Evolutionary conservation across 2,329 filamentous ascomycete species (phyloP), one percentile per base, ranked within the genome.

Genomic region (Aspergillus fructus): DNA sequence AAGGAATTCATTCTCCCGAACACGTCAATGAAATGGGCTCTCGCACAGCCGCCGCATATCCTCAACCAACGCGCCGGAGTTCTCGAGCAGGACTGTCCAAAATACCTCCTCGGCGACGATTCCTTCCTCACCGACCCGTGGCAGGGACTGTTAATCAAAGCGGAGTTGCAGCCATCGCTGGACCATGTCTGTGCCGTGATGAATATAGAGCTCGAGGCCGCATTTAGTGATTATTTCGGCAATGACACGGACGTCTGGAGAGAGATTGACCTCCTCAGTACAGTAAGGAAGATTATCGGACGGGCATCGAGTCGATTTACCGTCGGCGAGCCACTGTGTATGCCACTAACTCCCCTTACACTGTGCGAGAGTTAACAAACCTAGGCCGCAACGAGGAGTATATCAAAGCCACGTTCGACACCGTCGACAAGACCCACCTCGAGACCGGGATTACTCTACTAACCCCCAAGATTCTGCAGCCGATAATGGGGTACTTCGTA

Each of bases 1-100:
- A 70, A 71, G 40, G 77, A 79, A 58, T 62, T 79, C n/a, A 70
- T 79, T 46, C 62, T 81, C 17, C 78, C 79, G 0, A 65, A 66
- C 8, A 73, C 61, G 40, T 66, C 71, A 1, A 66, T 80, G 68
- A 68, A 71, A 34, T 80, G 78, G 77, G 61, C 74, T 1, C 59
- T 74, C 7, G 61, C 66, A 2, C 78, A 79, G 49, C 76, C 75
- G 1, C 76, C 79, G 1, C 60, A 63, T 8, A 63, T 72, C 0
- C 67, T 79, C n/a, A 71, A 69, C 42, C 62, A 71, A 2, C 47
- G 39, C 4, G 62, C 74, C 8, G 76, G 77, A 1, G 74, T 78
- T 43, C 66, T 69, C 2, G 75, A 80, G 4, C 5, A 53, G 21
- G 55, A 52, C 19, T 43, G 48, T 13, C 19, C 49, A 3, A 17